Conservation (phyloP, 2,329 filamentous ascomycete genomes). For the Xylaria hypoxylon region DNA sequence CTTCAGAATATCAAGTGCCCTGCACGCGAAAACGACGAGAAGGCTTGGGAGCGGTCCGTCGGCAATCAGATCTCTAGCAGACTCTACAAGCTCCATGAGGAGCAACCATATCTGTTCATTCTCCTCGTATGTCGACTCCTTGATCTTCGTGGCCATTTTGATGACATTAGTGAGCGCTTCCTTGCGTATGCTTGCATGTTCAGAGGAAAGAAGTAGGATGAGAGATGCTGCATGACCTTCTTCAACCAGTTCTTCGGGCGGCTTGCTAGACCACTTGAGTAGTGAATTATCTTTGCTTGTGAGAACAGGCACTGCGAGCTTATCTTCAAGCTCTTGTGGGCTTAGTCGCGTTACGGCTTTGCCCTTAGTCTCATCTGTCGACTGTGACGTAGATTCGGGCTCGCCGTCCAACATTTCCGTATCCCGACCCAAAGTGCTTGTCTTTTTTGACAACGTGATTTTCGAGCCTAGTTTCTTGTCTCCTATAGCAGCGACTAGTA, state of each 20-base stretch:
- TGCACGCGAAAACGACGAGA: constrained; percentile 79
- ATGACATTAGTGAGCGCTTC: constrained; percentile 79
- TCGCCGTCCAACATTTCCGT: constrained; percentile 11
- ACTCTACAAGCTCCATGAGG: constrained; percentile 83
- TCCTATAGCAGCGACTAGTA: constrained; percentile 53
- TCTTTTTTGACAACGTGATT: constrained; percentile 41
- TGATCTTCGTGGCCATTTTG: constrained; percentile 72
- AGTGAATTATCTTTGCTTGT: constrained; percentile 65
- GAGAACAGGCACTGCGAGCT: constrained; percentile 62
- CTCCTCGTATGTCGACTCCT: constrained; percentile 78
- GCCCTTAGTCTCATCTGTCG: constrained; percentile 21
- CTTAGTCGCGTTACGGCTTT: constrained; percentile 44
- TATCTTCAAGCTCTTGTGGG: constrained; percentile 61
- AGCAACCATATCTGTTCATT: constrained; percentile 83
- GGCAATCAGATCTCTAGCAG: constrained; percentile 67
- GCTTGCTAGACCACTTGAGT: constrained; percentile 78
- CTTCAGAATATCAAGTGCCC: constrained; percentile 75
- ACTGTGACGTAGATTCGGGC: constrained; percentile 9
- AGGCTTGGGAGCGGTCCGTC: constrained; percentile 75
- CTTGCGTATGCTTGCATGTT: constrained; percentile 78
- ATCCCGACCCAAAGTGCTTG: constrained; percentile 20
- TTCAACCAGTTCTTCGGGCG: constrained; percentile 81
- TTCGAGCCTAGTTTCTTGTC: constrained; percentile 54
- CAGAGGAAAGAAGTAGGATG: constrained; percentile 79
- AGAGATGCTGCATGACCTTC: constrained; percentile 78